These are phyloP conservation scores for Penicillium psychrosexuale DNA, from an alignment of 2,329 filamentous ascomycete species.

Conservation along the genomic window DNA sequence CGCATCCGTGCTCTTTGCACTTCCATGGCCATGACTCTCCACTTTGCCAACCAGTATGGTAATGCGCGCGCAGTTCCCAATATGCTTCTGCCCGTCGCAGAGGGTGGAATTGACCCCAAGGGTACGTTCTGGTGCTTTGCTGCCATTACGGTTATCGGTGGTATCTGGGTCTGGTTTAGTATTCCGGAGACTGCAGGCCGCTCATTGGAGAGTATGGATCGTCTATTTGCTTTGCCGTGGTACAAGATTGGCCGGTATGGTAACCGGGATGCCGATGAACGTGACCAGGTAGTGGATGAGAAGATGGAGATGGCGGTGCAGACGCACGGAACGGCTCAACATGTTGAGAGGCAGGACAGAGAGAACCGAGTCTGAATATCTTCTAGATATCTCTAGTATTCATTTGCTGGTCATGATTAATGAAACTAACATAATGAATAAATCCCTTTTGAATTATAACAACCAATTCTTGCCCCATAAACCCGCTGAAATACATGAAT, in stretches of 20 bases:
- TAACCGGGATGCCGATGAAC: slow-evolving; percentile 30
- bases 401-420: not conserved
- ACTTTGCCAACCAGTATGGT: slow-evolving; percentile 76
- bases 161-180: slow-evolving; percentile 67
- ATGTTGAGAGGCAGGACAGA: slow-evolving; percentile 20
- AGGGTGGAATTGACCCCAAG: slow-evolving; percentile 49
- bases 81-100: slow-evolving; percentile 58
- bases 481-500: not conserved
- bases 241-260: slow-evolving; percentile 62
- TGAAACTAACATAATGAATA: not conserved
- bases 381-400: not conserved
- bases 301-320: slow-evolving; percentile 24
- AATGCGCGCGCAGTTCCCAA: slow-evolving; percentile 71
- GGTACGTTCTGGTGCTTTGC: slow-evolving; percentile 78
- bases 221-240: slow-evolving; percentile 70
- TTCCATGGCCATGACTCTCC: slow-evolving; percentile 71
- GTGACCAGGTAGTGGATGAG: slow-evolving; percentile 24
- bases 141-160: slow-evolving; percentile 64
- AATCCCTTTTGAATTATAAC: not conserved
- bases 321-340: slow-evolving; percentile 12
- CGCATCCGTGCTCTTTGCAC: slow-evolving; percentile 69
- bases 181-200: slow-evolving; percentile 69
- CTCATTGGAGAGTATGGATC: slow-evolving; percentile 60
- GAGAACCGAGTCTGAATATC: slow-evolving; percentile 5
- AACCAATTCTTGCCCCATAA: not conserved